Evolutionary conservation across 495 filamentous ascomycete species (phyloP), one percentile per base, ranked within the genome.

Genomic region (Aspergillus asperescens): DNA sequence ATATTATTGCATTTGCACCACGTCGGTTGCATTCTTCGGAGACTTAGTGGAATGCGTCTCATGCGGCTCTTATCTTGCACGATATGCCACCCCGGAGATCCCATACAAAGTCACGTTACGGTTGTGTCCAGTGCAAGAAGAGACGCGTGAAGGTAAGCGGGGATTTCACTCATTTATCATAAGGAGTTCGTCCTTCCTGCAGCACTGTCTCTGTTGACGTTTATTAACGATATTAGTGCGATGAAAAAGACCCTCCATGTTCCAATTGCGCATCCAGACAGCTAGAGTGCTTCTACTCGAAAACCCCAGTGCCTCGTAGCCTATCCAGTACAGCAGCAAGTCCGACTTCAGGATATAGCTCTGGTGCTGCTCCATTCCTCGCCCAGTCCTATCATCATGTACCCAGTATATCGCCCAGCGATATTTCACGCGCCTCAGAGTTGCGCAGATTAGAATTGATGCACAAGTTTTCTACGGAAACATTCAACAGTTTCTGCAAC

Each of bases 81-180:
- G 55, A 52, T 8, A 70, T 68, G 67, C 56, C 65, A 44, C 69
- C 67, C 40, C 66, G 69, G 32, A 65, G 69, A 52, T 62, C 77
- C 27, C 79, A 83, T 63, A 77, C 71, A 27, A 83, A 83, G 55
- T 82, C 79, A 10, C 72, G 78, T 32, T 72, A 71, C 55, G 80
- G 80, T 5, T 83, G 80, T 52, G 68, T 74, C 28, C 76, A 81
- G 55, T 83, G 80, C 62, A 82, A 82, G 61, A 70, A 71, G 48
- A 64, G 80, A 20, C 77, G 78, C 39, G 76, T 81, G 59, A 80
- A 79, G 73, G 79, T 77, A 47, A 50, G 64, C 50, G 8, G 12
- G 0, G 4, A 13, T 19, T 7, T 20, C 25, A 5, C 9, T 18
- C 22, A 9, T 8, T 3, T 19, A 7, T 25, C n/a, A 15, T 42